Percentiles rank a stretch among this genome's conserved stretches.
Conservation (phyloP, 164 flowering plant species). For the Cinnamomum micranthum region DNA sequence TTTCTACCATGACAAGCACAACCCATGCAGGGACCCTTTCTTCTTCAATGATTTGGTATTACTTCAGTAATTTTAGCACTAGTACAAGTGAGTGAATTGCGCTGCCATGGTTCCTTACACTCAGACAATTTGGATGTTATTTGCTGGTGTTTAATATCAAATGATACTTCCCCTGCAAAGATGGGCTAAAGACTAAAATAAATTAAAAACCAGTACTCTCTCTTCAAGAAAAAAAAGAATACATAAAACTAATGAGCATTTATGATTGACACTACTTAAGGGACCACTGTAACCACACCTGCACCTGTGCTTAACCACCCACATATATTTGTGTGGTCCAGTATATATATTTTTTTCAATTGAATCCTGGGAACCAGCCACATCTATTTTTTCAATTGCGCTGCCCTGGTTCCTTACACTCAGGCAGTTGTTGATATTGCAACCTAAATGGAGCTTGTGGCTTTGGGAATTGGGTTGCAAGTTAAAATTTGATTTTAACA, state of each 20-base stretch:
- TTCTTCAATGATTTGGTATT: background rate
- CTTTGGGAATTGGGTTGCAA: slow-evolving; percentile 10
- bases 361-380: background rate
- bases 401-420: too few species aligned
- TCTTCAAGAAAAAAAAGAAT: background rate
- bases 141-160: background rate
- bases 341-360: background rate
- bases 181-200: background rate
- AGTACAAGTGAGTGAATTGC: background rate
- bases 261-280: background rate
- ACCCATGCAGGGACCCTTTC: background rate
- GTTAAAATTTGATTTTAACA: background rate
- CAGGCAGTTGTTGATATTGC: background rate
- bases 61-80: background rate
- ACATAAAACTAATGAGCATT: background rate
- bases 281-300: background rate
- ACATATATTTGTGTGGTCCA: background rate
- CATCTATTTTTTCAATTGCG: too few species aligned
- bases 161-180: background rate
- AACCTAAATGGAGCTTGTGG: background rate
- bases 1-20: background rate
- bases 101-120: background rate
- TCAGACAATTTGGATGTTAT: background rate
- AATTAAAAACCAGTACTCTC: too few species aligned
- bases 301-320: background rate